Percentiles rank a stretch among this genome's conserved stretches.
Evolutionary conservation across 2,329 filamentous ascomycete species (phyloP).

Genomic region (Trichoderma oligosporum): DNA sequence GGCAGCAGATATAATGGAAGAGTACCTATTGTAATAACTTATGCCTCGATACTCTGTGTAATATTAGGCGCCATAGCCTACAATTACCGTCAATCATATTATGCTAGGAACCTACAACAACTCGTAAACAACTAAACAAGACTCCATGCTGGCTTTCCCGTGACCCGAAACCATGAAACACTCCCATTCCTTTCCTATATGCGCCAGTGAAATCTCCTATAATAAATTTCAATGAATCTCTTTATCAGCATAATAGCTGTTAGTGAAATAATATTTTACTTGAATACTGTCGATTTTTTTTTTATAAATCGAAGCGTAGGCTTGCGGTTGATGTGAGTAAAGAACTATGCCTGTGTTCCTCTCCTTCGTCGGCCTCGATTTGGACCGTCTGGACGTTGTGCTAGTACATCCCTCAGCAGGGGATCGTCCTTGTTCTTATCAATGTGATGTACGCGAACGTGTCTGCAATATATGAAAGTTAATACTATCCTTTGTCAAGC

Average conservation of each 20-base stretch:
- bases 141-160: conserved; percentile 14
- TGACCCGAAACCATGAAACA: conserved; percentile 5
- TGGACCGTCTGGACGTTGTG: conserved; percentile 80
- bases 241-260: conserved; percentile 6
- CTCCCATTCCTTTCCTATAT: conserved; percentile 3
- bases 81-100: conserved; percentile 7
- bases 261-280: neutral
- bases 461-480: conserved; percentile 48
- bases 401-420: conserved; percentile 73
- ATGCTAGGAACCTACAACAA: neutral
- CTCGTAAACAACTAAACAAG: conserved; percentile 9
- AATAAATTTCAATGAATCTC: neutral
- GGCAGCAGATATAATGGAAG: neutral
- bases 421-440: conserved; percentile 90
- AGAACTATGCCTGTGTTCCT: conserved; percentile 35
- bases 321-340: neutral
- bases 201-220: conserved; percentile 11
- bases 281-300: neutral
- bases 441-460: conserved; percentile 86
- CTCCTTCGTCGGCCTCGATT: conserved; percentile 74
- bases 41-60: too few species aligned
- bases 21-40: neutral
- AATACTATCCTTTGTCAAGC: conserved; percentile 15
- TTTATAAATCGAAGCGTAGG: neutral
- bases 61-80: neutral